phyloP scores from a whole-genome alignment of 192 early-diverging fungal species.

The Phlyctochytrium planicorne region DNA sequence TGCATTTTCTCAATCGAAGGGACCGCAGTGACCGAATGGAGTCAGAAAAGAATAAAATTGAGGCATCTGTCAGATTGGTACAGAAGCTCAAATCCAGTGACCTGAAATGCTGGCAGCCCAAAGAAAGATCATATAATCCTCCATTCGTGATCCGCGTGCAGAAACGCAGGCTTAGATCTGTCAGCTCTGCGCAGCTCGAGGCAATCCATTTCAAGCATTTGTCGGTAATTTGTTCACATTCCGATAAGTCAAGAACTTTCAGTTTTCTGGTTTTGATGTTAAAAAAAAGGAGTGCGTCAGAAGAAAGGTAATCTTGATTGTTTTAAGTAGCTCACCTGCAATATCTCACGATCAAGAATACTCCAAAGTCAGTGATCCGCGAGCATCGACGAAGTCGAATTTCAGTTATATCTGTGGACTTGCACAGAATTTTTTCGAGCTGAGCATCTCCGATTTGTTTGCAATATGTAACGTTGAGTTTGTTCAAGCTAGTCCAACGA shows the following conservation, averaged over 20 bases:
- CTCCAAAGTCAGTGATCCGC: constrained; percentile 46
- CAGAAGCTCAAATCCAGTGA: constrained; percentile 43
- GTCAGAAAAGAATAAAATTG: constrained; percentile 40
- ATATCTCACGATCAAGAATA: constrained; percentile 52
- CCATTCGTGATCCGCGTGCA: constrained; percentile 52
- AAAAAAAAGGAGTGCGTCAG: constrained; percentile 16
- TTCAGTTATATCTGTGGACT: constrained; percentile 37
- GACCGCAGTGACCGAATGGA: constrained; percentile 26
- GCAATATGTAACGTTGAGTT: constrained; percentile 49
- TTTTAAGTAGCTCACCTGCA: constrained; percentile 33
- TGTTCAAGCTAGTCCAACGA: constrained; percentile 30
- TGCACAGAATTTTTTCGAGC: constrained; percentile 43
- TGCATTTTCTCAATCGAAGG: constrained; percentile 39
- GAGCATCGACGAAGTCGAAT: constrained; percentile 44
- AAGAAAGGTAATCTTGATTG: too few relatives aligned
- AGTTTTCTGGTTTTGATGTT: constrained; percentile 23
- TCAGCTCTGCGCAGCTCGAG: constrained; percentile 35
- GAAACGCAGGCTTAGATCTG: constrained; percentile 38
- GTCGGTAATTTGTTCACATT: constrained; percentile 53
- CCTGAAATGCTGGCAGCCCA: constrained; percentile 39
- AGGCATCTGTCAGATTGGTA: constrained; percentile 44
- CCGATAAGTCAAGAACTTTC: constrained; percentile 34
- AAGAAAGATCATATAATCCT: constrained; percentile 48
- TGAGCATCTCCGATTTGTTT: constrained; percentile 49
- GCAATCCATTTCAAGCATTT: constrained; percentile 55